These are phyloP conservation scores for Orbilia javanica DNA, from an alignment of 2,329 filamentous ascomycete species.

Conservation along the genomic window DNA sequence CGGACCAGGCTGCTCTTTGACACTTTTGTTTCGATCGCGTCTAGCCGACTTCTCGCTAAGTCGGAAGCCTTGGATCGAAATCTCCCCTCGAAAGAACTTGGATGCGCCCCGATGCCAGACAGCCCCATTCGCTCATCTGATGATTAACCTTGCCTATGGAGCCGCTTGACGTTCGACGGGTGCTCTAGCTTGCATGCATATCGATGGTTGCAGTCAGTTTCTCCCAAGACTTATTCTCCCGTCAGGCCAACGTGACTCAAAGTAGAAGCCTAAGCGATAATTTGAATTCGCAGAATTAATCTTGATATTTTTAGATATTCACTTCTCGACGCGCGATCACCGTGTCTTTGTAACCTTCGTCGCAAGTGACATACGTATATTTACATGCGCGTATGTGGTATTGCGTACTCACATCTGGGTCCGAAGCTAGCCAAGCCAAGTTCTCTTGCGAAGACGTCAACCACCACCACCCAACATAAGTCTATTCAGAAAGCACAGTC, in stretches of 20 bases:
- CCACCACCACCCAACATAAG: slow-evolving; percentile 24
- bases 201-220: slow-evolving; percentile 36
- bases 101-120: slow-evolving; percentile 36
- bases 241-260: slow-evolving; percentile 51
- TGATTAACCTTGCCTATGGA: slow-evolving; percentile 30
- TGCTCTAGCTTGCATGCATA: slow-evolving; percentile 30
- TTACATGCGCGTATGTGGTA: slow-evolving; percentile 40
- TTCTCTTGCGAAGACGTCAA: slow-evolving; percentile 39
- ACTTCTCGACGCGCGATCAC: slow-evolving; percentile 23
- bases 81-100: slow-evolving; percentile 17
- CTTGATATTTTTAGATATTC: slow-evolving; percentile 52
- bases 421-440: slow-evolving; percentile 34
- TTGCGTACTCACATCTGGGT: slow-evolving; percentile 49
- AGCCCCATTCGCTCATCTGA: slow-evolving; percentile 40
- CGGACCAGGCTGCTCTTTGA: slow-evolving; percentile 45
- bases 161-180: slow-evolving; percentile 35
- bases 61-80: slow-evolving; percentile 53
- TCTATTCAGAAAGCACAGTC: not conserved
- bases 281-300: slow-evolving; percentile 34
- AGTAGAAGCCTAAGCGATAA: slow-evolving; percentile 50
- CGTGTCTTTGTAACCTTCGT: slow-evolving; percentile 13
- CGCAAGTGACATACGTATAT: slow-evolving; percentile 42
- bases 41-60: slow-evolving; percentile 57
- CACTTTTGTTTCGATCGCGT: slow-evolving; percentile 54
- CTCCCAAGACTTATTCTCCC: slow-evolving; percentile 17